Evolutionary conservation across 495 filamentous ascomycete species (phyloP), one percentile per base, ranked within the genome.

Genomic region (Pseudoneurospora amorphoporcata): DNA sequence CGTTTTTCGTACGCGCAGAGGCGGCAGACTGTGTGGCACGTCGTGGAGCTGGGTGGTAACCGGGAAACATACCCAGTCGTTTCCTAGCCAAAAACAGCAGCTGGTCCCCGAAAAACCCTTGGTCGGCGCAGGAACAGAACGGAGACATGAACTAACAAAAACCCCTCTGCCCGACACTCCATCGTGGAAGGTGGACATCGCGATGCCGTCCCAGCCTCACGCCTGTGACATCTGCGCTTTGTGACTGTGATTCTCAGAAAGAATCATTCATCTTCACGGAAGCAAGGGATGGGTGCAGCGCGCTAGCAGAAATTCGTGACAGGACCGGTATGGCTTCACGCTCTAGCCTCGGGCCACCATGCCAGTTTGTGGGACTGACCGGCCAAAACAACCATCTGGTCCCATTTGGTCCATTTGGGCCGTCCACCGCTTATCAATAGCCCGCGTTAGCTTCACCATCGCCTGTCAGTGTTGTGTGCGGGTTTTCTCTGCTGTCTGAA

Each of bases 231-330:
- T 29, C 53, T 65, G 53, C 53, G 53, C 29, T 65, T 35, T 16
- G 53, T 35, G 29, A 65, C 53, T 7, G 53, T 65, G 53, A 53
- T 8, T 9, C n/a, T 37, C 3, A 3, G 35, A 37, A 37, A 37
- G 35, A 47, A 19, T 23, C 43, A 47, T 53, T 53, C 47, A 58
- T 65, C 14, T 65, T 65, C 53, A 76, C 43, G 74, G 75, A 76
- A 81, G 77, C 78, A 78, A 77, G 78, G 73, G 77, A 76, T 65
- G 75, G 72, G 71, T 80, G 79, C 79, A 80, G 76, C 76, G 72
- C 78, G 77, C 78, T 80, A 81, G 77, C 75, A 70, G 53, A 74
- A 77, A 75, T 73, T 75, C 69, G 77, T 71, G 77, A 76, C 78
- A 76, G 72, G 74, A 74, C 71, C 43, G 78, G 78, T 70, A 79